phyloP scores from a whole-genome alignment of 352 stramenopile species.

The Phytophthora litchii region DNA sequence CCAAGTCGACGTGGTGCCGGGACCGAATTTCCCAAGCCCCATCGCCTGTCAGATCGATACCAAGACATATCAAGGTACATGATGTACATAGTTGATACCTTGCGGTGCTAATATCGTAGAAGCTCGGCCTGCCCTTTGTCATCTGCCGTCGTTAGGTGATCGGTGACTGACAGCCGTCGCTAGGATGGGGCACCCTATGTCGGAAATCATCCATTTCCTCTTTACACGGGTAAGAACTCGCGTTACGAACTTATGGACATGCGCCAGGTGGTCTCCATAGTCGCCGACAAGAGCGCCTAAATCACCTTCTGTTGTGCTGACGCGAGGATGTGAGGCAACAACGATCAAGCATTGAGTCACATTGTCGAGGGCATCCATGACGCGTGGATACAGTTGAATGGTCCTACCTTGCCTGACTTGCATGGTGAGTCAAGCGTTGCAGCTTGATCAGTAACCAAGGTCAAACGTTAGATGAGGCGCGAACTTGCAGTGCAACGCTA shows the following conservation, averaged over 20 bases:
- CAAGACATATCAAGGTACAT: not conserved
- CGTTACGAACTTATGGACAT: slow-evolving; percentile 1
- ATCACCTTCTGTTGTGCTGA: not conserved
- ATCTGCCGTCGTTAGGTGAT: slow-evolving; percentile 11
- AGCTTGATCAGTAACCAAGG: not conserved
- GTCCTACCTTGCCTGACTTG: slow-evolving; percentile 1
- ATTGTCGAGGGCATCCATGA: not conserved
- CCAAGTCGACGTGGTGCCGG: not conserved
- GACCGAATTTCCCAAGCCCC: no score
- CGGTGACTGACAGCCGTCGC: not conserved
- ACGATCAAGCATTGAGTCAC: slow-evolving; percentile 1
- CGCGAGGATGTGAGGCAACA: slow-evolving; percentile 9
- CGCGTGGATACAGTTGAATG: not conserved
- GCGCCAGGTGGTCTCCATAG: slow-evolving; percentile 1
- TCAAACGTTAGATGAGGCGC: not conserved
- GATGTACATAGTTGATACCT: not conserved
- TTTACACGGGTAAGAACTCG: slow-evolving; percentile 12
- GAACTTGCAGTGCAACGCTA: not conserved
- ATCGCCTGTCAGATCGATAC: not conserved
- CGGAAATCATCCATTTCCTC: slow-evolving; percentile 9
- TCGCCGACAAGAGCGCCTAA: not conserved
- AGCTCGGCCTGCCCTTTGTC: not conserved
- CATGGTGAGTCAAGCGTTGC: slow-evolving; percentile 1
- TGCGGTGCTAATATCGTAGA: slow-evolving; percentile 9
- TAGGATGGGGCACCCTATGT: slow-evolving; percentile 11